These are phyloP conservation scores for Penicillium soppii DNA, from an alignment of 495 filamentous ascomycete species.

Conservation along the genomic window DNA sequence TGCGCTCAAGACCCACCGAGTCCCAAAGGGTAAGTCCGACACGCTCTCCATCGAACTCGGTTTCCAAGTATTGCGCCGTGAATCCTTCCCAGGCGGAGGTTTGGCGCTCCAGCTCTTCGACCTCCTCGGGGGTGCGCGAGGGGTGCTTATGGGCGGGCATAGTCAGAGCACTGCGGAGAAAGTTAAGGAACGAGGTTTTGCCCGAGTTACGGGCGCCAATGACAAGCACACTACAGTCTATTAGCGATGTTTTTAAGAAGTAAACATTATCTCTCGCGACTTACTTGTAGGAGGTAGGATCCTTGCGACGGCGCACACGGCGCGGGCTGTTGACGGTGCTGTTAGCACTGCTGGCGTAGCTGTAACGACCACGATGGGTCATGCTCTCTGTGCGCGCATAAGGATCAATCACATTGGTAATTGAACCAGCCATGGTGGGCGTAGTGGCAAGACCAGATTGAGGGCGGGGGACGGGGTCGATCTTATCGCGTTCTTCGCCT, in stretches of 20 bases:
- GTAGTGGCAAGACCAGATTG: slow-evolving; percentile 17
- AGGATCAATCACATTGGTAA: slow-evolving; percentile 63
- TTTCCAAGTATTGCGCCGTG: slow-evolving; percentile 85
- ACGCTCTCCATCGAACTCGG: slow-evolving; percentile 89
- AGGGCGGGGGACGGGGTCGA: slow-evolving; percentile 15
- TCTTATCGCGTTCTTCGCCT: slow-evolving; percentile 55
- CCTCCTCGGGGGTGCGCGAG: slow-evolving; percentile 50
- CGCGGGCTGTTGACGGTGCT: slow-evolving; percentile 94
- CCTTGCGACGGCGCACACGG: slow-evolving; percentile 88
- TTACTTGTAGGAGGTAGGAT: slow-evolving; percentile 98
- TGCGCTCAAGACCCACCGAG: slow-evolving; percentile 89
- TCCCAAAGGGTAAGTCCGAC: slow-evolving; percentile 96
- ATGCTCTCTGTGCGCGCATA: slow-evolving; percentile 89
- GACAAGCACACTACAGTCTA: slow-evolving; percentile 71
- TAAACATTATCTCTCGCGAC: slow-evolving; percentile 26
- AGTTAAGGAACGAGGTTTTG: slow-evolving; percentile 96
- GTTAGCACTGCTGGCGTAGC: slow-evolving; percentile 88
- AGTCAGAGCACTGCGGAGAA: slow-evolving; percentile 80
- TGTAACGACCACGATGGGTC: slow-evolving; percentile 94
- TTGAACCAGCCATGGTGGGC: slow-evolving; percentile 26
- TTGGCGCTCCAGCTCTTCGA: slow-evolving; percentile 42
- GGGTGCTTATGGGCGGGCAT: slow-evolving; percentile 73
- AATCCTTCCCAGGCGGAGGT: slow-evolving; percentile 62
- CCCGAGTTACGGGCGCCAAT: slow-evolving; percentile 86
- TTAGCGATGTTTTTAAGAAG: background rate